Conservation (phyloP, 305 asterid species). For the Fraxinus floribunda region DNA sequence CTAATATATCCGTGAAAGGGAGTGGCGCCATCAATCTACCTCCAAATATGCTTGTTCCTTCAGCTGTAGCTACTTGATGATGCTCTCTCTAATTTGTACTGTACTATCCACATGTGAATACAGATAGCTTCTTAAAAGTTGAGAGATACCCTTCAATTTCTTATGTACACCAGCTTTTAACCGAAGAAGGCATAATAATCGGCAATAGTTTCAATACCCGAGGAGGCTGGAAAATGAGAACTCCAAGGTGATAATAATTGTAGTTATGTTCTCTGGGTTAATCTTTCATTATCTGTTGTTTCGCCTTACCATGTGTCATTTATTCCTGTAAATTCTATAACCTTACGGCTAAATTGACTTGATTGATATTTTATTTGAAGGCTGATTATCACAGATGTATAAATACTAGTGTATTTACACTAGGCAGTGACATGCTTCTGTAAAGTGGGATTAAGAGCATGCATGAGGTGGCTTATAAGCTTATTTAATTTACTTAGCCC, state of each 20-base stretch:
- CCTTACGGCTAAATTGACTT: neutral
- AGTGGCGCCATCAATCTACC: neutral
- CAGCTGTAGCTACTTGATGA: neutral
- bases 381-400: neutral
- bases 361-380: neutral
- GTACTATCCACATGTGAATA: neutral
- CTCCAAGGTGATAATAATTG: neutral
- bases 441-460: neutral
- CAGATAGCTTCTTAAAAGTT: neutral
- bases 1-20: constrained; percentile 19
- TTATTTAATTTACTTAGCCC: neutral
- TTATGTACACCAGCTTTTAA: neutral
- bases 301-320: neutral
- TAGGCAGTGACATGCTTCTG: neutral
- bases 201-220: neutral
- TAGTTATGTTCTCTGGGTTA: neutral
- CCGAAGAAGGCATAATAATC: neutral
- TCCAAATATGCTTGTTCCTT: neutral
- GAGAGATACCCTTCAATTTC: neutral
- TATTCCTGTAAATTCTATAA: neutral
- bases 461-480: neutral
- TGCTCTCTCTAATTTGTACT: neutral
- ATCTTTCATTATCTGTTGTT: neutral
- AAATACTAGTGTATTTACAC: neutral
- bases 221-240: neutral